phyloP scores from a whole-genome alignment of 2,329 filamentous ascomycete species.

The Alternaria sp. region DNA sequence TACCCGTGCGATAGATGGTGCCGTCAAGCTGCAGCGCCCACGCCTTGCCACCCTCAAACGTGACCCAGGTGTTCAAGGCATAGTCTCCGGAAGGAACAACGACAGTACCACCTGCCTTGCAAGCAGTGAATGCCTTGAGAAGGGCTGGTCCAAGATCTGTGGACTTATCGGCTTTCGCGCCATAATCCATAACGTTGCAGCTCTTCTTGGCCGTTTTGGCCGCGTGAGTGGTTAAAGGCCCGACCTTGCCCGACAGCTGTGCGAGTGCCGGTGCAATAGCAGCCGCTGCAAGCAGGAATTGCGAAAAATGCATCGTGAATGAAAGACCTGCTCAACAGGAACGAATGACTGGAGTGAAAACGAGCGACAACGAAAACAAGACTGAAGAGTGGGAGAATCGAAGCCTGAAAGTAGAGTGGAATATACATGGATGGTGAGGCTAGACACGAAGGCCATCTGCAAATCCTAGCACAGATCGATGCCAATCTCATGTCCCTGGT shows the following conservation, averaged over 20 bases:
- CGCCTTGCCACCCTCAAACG: conserved; percentile 54
- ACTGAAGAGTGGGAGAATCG: background rate
- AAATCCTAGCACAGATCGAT: background rate
- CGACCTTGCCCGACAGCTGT: conserved; percentile 45
- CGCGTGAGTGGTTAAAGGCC: conserved; percentile 38
- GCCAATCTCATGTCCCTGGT: background rate
- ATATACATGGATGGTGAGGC: background rate
- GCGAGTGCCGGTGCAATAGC: conserved; percentile 27
- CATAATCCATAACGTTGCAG: conserved; percentile 62
- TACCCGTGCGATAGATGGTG: conserved; percentile 59
- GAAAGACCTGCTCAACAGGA: conserved; percentile 32
- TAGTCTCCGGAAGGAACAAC: conserved; percentile 59
- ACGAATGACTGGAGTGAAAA: conserved; percentile 19
- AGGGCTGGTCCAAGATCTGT: conserved; percentile 60
- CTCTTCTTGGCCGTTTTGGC: conserved; percentile 56
- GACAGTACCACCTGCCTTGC: conserved; percentile 58
- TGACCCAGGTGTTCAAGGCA: conserved; percentile 59
- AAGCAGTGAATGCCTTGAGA: conserved; percentile 57
- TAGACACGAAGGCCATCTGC: background rate
- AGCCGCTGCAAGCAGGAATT: conserved; percentile 27
- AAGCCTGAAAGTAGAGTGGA: conserved; percentile 3
- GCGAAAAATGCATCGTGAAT: conserved; percentile 33
- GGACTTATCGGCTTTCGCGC: conserved; percentile 58
- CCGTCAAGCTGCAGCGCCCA: conserved; percentile 62
- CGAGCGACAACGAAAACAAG: conserved; percentile 4